These are phyloP conservation scores for Hemerocallis citrina DNA, from an alignment of 106 monocot species.

Conservation along the genomic window DNA sequence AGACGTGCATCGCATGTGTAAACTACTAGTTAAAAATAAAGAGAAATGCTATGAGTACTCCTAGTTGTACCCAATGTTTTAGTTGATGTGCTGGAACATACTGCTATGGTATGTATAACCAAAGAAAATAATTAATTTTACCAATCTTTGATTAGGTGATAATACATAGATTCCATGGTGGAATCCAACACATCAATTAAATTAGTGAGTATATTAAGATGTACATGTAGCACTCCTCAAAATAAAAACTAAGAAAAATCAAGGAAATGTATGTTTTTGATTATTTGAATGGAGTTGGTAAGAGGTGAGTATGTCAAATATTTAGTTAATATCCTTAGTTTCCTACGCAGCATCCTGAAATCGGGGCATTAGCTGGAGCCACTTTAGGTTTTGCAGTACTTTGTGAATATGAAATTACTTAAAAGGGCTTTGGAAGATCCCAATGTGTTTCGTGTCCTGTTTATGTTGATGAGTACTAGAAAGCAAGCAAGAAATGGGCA, in stretches of 20 bases:
- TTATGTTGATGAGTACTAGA: neutral
- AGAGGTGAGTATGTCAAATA: neutral
- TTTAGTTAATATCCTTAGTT: neutral
- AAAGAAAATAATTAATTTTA: neutral
- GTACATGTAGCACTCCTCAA: no score
- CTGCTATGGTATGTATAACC: neutral
- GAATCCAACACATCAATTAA: neutral
- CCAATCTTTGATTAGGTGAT: neutral
- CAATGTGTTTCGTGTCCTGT: neutral
- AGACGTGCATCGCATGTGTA: no score
- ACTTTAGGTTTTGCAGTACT: neutral
- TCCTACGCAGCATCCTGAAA: neutral
- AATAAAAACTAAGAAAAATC: neutral
- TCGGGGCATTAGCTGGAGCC: neutral
- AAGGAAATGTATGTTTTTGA: neutral
- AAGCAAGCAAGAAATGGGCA: neutral
- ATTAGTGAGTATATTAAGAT: neutral
- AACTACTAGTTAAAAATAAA: no score
- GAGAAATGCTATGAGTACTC: no score
- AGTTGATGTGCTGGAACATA: no score
- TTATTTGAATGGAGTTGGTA: neutral
- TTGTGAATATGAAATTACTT: neutral
- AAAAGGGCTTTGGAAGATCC: conserved; percentile 1
- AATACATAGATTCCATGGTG: neutral
- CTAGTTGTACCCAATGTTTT: no score